Conservation (phyloP, 2,329 filamentous ascomycete genomes). For the Penicillium decumbens region DNA sequence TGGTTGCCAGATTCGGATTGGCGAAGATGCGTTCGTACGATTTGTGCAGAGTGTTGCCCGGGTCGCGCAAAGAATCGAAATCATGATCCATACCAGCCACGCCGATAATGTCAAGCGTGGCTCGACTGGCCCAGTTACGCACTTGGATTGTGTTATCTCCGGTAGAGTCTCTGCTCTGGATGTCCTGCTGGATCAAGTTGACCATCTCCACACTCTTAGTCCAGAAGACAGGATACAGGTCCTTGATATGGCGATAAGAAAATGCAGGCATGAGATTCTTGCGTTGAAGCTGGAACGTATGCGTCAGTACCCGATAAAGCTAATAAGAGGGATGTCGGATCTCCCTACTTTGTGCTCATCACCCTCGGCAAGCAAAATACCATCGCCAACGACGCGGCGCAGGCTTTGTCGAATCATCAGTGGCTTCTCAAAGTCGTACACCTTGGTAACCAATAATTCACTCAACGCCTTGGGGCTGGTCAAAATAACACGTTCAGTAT, state of each 20-base stretch:
- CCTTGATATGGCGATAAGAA: slow-evolving; percentile 77
- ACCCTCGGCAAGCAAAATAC: slow-evolving; percentile 72
- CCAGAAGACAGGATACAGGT: slow-evolving; percentile 83
- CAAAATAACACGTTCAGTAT: slow-evolving; percentile 59
- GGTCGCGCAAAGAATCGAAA: slow-evolving; percentile 61
- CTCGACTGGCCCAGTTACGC: slow-evolving; percentile 60
- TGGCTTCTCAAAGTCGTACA: slow-evolving; percentile 67
- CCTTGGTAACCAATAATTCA: slow-evolving; percentile 64
- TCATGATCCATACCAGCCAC: slow-evolving; percentile 66
- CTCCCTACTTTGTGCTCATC: slow-evolving; percentile 68
- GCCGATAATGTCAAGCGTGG: slow-evolving; percentile 72
- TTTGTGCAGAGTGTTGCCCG: slow-evolving; percentile 54
- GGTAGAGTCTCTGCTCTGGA: slow-evolving; percentile 34
- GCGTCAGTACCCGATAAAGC: not conserved
- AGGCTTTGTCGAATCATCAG: slow-evolving; percentile 41
- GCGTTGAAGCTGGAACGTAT: slow-evolving; percentile 51
- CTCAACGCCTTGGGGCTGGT: slow-evolving; percentile 61
- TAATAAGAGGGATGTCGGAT: too few species aligned
- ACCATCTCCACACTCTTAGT: slow-evolving; percentile 65
- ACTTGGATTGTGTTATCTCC: slow-evolving; percentile 52
- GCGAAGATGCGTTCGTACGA: slow-evolving; percentile 29
- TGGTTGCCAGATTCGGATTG: slow-evolving; percentile 14
- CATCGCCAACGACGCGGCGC: slow-evolving; percentile 38
- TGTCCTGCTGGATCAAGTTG: slow-evolving; percentile 52
- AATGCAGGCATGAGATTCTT: slow-evolving; percentile 79